These are phyloP conservation scores for Coffea humblotiana DNA, from an alignment of 305 asterid species.

Conservation along the genomic window DNA sequence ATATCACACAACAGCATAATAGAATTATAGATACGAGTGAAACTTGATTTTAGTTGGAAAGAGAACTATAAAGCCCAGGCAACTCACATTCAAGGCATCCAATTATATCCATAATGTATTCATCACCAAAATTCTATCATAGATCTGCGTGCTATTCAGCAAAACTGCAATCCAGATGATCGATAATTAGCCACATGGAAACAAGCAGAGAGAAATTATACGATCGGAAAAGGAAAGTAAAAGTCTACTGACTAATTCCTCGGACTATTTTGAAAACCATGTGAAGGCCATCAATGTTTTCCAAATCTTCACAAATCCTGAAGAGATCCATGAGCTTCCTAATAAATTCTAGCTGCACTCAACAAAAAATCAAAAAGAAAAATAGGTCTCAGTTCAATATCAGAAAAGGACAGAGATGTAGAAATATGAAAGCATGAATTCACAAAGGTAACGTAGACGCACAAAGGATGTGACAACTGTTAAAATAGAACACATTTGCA, in stretches of 20 bases:
- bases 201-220: background rate
- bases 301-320: constrained; percentile 81
- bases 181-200: background rate
- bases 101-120: constrained; percentile 82
- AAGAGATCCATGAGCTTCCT: constrained; percentile 80
- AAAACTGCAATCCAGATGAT: constrained; percentile 58
- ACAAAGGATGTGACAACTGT: background rate
- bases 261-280: constrained; percentile 75
- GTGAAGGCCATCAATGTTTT: constrained; percentile 78
- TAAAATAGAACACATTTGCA: background rate
- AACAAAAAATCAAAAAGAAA: constrained; percentile 6
- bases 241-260: constrained; percentile 75
- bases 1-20: background rate
- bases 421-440: background rate
- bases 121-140: constrained; percentile 94
- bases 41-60: background rate
- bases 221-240: constrained; percentile 3
- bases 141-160: constrained; percentile 78
- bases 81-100: constrained; percentile 96
- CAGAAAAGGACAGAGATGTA: background rate
- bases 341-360: constrained; percentile 75
- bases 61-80: background rate
- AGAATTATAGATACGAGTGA: background rate
- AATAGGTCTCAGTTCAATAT: background rate
- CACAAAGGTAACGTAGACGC: background rate